Conservation (phyloP, 78 protist species). For the Trichosphaerium sp. region DNA sequence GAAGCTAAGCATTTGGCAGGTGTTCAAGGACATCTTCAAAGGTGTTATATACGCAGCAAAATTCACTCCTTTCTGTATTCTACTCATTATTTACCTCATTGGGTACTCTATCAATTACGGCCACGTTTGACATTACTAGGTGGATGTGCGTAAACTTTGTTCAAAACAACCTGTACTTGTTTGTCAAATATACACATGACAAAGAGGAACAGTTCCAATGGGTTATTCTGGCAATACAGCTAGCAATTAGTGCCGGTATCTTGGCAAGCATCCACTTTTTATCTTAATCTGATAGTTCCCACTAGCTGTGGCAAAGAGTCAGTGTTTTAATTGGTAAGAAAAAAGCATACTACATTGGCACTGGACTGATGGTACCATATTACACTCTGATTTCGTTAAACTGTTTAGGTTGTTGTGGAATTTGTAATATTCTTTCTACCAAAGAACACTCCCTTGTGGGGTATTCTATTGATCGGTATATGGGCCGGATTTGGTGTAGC, state of each 20-base stretch:
- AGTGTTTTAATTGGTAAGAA: constrained; percentile 18
- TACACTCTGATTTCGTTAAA: not conserved
- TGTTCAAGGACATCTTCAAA: constrained; percentile 27
- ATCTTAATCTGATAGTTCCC: no score
- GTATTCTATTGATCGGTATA: constrained; percentile 22
- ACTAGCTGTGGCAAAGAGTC: constrained; percentile 30
- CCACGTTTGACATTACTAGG: not conserved
- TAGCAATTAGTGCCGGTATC: not conserved
- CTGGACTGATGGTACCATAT: constrained; percentile 11
- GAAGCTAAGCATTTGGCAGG: no score
- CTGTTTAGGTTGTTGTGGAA: constrained; percentile 23
- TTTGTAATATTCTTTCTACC: no score
- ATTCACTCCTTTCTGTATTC: constrained; percentile 22
- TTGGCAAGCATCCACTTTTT: no score
- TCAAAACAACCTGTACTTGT: constrained; percentile 40
- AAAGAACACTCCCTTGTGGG: not conserved
- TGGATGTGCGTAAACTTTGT: constrained; percentile 42
- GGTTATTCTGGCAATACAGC: constrained; percentile 27
- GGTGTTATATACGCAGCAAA: constrained; percentile 26
- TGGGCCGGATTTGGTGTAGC: constrained; percentile 28
- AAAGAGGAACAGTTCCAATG: constrained; percentile 24
- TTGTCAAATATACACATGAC: constrained; percentile 19
- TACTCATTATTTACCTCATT: not conserved
- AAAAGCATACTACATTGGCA: constrained; percentile 31
- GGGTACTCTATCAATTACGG: not conserved